A percentile compares a stretch with the other conserved stretches of the same genome.
Evolutionary conservation across 257 asterid species (phyloP).

Genomic region (Leonotis leonurus): DNA sequence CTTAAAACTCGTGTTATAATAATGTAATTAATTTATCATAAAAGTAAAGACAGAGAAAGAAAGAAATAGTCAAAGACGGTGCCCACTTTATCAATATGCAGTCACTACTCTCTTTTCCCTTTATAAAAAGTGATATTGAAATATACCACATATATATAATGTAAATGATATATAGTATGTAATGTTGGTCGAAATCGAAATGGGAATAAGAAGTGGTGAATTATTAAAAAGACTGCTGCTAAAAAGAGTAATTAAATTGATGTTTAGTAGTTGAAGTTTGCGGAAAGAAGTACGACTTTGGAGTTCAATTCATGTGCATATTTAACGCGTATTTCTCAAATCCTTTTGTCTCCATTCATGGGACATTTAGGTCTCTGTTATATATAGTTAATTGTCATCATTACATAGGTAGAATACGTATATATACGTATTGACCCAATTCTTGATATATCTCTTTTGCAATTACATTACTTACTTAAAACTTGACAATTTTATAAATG

Average conservation of each 20-base stretch:
- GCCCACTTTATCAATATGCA: neutral
- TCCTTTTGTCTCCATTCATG: conserved; percentile 4
- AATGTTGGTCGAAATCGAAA: neutral
- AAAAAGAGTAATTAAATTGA: neutral
- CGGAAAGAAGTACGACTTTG: neutral
- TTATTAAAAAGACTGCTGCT: neutral
- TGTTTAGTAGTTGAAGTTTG: conserved; percentile 8
- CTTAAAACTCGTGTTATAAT: too few relatives aligned
- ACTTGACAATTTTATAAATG: too few relatives aligned
- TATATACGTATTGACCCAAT: too few relatives aligned
- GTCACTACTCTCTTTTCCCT: neutral
- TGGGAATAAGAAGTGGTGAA: conserved; percentile 1
- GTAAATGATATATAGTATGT: too few relatives aligned
- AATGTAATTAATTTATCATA: neutral
- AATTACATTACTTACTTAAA: too few relatives aligned
- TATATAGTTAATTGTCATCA: too few relatives aligned
- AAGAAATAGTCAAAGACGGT: neutral
- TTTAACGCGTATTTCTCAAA: neutral
- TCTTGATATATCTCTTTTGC: too few relatives aligned
- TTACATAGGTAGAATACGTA: too few relatives aligned
- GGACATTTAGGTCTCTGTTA: neutral
- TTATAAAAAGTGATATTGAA: neutral
- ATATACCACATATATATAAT: neutral
- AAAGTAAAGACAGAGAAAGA: too few relatives aligned
- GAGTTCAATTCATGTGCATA: neutral